Percentiles rank a stretch among this genome's conserved stretches.
These are phyloP conservation scores for Venturiaceae sp. DNA, from an alignment of 2,329 filamentous ascomycete species.

Conservation along the genomic window DNA sequence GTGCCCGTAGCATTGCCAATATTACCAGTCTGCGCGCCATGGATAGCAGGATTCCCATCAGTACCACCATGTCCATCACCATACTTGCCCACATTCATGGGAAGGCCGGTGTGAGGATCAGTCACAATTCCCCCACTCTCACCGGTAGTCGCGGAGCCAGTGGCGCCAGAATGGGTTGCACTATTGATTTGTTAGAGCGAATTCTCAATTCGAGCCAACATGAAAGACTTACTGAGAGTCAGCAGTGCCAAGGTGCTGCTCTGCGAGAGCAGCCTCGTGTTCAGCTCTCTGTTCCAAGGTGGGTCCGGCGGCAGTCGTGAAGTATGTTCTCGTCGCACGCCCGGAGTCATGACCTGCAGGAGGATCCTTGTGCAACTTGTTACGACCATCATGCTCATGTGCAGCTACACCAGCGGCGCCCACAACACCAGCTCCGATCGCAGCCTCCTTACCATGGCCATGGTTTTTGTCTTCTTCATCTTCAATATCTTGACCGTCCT, in stretches of 20 bases:
- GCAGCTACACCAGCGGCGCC: conserved; percentile 12
- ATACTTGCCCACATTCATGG: conserved; percentile 29
- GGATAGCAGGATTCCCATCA: conserved; percentile 22
- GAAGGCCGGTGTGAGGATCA: conserved; percentile 29
- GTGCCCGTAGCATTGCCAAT: neutral
- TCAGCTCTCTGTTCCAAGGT: neutral
- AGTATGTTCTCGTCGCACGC: neutral
- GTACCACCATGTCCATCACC: conserved; percentile 27
- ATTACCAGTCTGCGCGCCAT: conserved; percentile 10
- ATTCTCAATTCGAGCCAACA: too few species aligned
- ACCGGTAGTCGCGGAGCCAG: conserved; percentile 9
- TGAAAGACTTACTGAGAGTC: too few species aligned
- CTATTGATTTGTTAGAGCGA: too few species aligned
- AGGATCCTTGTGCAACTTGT: conserved; percentile 32
- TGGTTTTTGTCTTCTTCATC: conserved; percentile 6
- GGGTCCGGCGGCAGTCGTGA: neutral
- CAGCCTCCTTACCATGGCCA: conserved; percentile 18
- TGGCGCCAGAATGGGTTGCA: neutral
- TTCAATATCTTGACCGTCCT: conserved; percentile 13
- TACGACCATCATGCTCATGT: conserved; percentile 15
- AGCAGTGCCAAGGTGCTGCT: too few species aligned
- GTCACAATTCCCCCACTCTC: conserved; percentile 17
- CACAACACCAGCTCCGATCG: conserved; percentile 12
- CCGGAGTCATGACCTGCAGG: conserved; percentile 13
- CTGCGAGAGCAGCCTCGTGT: neutral